Percentiles rank a stretch among this genome's conserved stretches.
Evolutionary conservation across 2,329 filamentous ascomycete species (phyloP).

Genomic region (Rutstroemia sp.): DNA sequence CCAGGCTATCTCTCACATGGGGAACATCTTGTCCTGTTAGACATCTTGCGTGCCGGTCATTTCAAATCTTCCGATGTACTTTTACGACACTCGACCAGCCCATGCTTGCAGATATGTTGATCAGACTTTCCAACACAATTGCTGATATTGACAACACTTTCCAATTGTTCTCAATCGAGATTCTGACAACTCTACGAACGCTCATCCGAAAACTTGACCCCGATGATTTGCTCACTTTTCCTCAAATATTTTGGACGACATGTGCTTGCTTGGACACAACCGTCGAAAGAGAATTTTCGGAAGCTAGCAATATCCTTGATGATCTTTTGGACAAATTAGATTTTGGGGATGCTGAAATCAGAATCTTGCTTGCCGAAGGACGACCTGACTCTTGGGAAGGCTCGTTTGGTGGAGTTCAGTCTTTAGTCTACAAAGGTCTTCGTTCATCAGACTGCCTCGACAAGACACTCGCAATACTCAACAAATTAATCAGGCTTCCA

Average conservation of each 20-base stretch:
- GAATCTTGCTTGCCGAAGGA: slow-evolving; percentile 66
- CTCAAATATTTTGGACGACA: slow-evolving; percentile 95
- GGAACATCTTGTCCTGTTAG: slow-evolving; percentile 93
- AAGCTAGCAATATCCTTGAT: slow-evolving; percentile 85
- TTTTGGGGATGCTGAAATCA: slow-evolving; percentile 60
- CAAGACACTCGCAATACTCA: slow-evolving; percentile 67
- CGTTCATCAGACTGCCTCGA: slow-evolving; percentile 79
- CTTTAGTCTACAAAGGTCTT: slow-evolving; percentile 83
- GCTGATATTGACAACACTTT: slow-evolving; percentile 92
- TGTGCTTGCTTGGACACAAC: slow-evolving; percentile 95
- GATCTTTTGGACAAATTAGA: slow-evolving; percentile 80
- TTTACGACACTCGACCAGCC: slow-evolving; percentile 81
- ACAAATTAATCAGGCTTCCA: slow-evolving; percentile 71
- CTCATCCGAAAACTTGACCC: slow-evolving; percentile 80
- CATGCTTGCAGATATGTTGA: slow-evolving; percentile 97
- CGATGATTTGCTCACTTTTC: slow-evolving; percentile 76
- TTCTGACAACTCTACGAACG: slow-evolving; percentile 85
- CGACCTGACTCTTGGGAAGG: slow-evolving; percentile 86
- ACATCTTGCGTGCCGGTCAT: slow-evolving; percentile 91
- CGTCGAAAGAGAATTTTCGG: slow-evolving; percentile 89
- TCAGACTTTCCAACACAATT: slow-evolving; percentile 89
- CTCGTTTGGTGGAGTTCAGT: slow-evolving; percentile 76
- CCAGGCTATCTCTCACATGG: slow-evolving; percentile 83
- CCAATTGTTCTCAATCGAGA: slow-evolving; percentile 96
- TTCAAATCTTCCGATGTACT: slow-evolving; percentile 94